Evolutionary conservation across 805 yeast species (phyloP), one percentile per base, ranked within the genome.

Genomic region (Metschnikowia kunwiensis): DNA sequence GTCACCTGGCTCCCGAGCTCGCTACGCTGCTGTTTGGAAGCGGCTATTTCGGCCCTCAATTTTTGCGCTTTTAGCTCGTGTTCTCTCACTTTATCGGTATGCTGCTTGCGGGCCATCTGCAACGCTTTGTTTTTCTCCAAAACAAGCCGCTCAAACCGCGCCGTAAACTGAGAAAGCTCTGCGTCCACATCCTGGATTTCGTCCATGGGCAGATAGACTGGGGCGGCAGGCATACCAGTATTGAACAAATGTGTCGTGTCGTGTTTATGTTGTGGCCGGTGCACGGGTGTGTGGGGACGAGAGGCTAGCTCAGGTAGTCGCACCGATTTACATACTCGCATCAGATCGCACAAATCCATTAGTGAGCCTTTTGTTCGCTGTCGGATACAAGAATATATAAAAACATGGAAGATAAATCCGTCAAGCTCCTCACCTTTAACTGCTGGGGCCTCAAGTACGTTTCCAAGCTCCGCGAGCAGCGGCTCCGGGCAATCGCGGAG

Each of bases 381-480:
- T n/a, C n/a, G n/a, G n/a, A n/a, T n/a, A n/a, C n/a, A n/a, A n/a
- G n/a, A n/a, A n/a, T n/a, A n/a, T n/a, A n/a, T n/a, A n/a, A 15
- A 11, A 27, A 17, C 4, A 33, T 33, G 36, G 36, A 33, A n/a
- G 32, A 34, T 5, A 34, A 24, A 14, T 5, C 31, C 11, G 10
- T 37, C 13, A 16, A 23, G 44, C 63, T 85, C 24, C 65, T 85
- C 18, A 83, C 93, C 0, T 75, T 82, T 55, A 85, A 85, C 56
- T 78, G 83, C 1, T 87, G 96, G 97, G 98, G 98, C 1, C 66
- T 93, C 42, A 88, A 87, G 52, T 82, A 61, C 51, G 84, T 93
- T 2, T 80, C 96, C n/a, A 83, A 81, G 51, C 61, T 61, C 42
- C 67, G 98, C 20, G 58, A 62, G 23, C 72, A 70, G 45, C 70